Evolutionary conservation across 164 flowering plant species (phyloP), one percentile per base, ranked within the genome.

Genomic region (Vitis vinifera): DNA sequence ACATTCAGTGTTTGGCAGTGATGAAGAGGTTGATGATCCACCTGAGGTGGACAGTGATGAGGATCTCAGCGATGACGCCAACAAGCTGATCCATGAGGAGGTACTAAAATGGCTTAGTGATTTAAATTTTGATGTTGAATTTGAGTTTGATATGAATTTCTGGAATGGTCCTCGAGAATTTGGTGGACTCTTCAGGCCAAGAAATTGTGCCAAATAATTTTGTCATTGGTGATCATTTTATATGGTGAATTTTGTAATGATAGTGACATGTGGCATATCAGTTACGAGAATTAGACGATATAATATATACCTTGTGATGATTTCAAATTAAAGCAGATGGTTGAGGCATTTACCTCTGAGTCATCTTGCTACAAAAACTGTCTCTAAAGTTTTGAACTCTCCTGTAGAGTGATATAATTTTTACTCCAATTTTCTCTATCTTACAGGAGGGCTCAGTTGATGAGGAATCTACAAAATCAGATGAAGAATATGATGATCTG

Each of bases 401-500:
- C 27, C 27, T 23, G 27, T 23, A 23, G 1, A 23, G 27, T 2
- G 27, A 23, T 23, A 23, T 23, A 23, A 23, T 23, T 23, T 23
- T 23, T 23, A 23, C 2, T 23, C 27, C 27, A 23, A 23, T 23
- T 58, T 29, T 23, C 66, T 10, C 48, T 3, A 2, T 14, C 66
- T 17, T 19, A 63, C 83, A 94, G 98, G 88, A 91, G 53, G 99
- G 99, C 11, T 95, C 99, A 10, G 97, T 95, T 57, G 99, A 95
- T 59, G 99, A 95, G 72, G 93, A 81, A 74, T 93, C 93, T 0
- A 89, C 92, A 3, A 91, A 89, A 77, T 90, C 99, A 0, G 97
- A 95, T 73, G 99, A 95, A 78, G 99, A 95, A 84, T 95, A 90
- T 51, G 97, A 90, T 59, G 99, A 95, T 82, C 87, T 95, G 52